Evolutionary conservation across 129 eudicot species (phyloP), one percentile per base, ranked within the genome.

Genomic region (Saussurea involucrata): DNA sequence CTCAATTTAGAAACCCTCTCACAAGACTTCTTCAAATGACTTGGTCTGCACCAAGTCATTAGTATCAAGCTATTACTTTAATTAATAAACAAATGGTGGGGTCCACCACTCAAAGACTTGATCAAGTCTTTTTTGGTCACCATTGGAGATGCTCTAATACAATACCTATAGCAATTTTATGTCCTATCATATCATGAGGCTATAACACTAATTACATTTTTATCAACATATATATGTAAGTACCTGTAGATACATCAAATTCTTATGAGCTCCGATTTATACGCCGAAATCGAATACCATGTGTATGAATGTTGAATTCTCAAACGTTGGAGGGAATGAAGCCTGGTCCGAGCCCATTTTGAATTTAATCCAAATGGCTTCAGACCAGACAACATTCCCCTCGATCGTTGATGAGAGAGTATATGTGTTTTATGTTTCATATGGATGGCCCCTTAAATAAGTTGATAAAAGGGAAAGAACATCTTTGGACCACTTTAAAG

Each of bases 341-440:
- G 98, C 89, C 96, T 92, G 98, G 98, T 92, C 93, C 98, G 98
- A 82, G 86, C 88, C 75, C 88, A 83, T 57, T 80, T 86, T 34
- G 6, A 60, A 3, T 64, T 63, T 29, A 20, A 34, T 49, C 25
- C 12, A 21, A 44, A 72, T 68, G 94, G 83, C 78, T 87, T 90
- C 94, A 90, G 68, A 85, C 84, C 96, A 88, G 87, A 79, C 88
- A 77, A 15, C 96, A 92, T 86, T 78, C 98, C 88, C 94, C 85
- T 74, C 89, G 90, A 82, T 87, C 12, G 17, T 75, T 76, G 44
- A 73, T 73, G 82, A 57, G 85, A 69, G 63, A 72, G 68, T 18
- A 63, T n/a, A 11, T 18, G 34, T 22, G 77, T 57, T 82, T n/a
- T 67, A 61, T 77, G 46, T 84, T 57, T 86, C 78, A 81, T 82